Evolutionary conservation across 164 flowering plant genomes (phyloP).

Genomic region (Stephania yunnanensis): DNA sequence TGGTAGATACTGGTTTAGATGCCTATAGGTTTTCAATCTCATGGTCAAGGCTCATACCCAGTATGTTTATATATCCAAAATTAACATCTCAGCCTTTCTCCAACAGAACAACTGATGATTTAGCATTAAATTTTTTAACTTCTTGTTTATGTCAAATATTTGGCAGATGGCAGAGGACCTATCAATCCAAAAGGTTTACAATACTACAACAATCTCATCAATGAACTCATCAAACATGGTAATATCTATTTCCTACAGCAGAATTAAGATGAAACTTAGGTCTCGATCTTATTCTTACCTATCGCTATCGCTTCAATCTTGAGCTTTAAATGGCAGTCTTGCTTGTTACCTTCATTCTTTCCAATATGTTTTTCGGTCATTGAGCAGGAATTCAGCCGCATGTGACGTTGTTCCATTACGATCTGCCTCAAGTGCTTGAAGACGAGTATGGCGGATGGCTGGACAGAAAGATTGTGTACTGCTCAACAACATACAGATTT

Average conservation of each 20-base stretch:
- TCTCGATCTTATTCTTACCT: not conserved
- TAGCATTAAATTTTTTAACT: not conserved
- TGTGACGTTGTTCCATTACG: slow-evolving; percentile 43
- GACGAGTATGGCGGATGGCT: slow-evolving; percentile 78
- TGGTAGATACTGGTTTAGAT: slow-evolving; percentile 18
- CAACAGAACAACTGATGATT: not conserved
- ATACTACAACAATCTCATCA: slow-evolving; percentile 65
- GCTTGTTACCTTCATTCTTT: not conserved
- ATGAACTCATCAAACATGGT: slow-evolving; percentile 51
- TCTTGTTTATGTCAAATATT: not conserved
- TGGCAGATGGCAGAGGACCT: slow-evolving; percentile 66
- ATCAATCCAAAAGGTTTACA: slow-evolving; percentile 60
- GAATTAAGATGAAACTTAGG: not conserved
- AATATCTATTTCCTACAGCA: not conserved
- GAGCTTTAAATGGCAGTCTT: not conserved
- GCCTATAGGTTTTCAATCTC: slow-evolving; percentile 20
- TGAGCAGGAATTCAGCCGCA: slow-evolving; percentile 50
- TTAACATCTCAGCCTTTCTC: not conserved
- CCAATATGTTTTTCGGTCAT: not conserved
- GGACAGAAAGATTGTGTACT: slow-evolving; percentile 44
- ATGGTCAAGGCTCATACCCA: slow-evolving; percentile 20
- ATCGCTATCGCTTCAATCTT: not conserved
- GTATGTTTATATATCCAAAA: not conserved
- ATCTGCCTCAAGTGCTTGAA: slow-evolving; percentile 69
- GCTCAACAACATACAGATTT: slow-evolving; percentile 3